phyloP scores from a whole-genome alignment of 176 grass and related monocot genomes.

The Juncus inflexus region DNA sequence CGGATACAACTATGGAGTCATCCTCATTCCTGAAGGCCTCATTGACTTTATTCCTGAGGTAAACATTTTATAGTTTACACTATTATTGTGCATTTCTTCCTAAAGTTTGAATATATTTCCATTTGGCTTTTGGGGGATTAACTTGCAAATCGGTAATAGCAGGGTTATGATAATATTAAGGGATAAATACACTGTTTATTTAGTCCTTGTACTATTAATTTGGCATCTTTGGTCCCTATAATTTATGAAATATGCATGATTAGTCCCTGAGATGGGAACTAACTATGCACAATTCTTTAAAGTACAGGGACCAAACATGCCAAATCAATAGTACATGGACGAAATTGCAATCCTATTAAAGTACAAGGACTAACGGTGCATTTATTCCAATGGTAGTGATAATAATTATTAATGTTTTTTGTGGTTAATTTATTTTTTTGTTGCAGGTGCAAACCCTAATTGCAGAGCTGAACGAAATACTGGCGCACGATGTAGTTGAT shows the following conservation, averaged over 20 bases:
- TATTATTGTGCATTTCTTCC: no score
- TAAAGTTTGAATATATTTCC: no score
- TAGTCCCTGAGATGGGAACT: not conserved
- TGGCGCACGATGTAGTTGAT: slow-evolving; percentile 90
- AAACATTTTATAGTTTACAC: not conserved
- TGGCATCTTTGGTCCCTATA: not conserved
- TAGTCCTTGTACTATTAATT: not conserved
- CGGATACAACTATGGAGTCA: slow-evolving; percentile 95
- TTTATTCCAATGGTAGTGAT: not conserved
- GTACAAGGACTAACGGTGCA: no score
- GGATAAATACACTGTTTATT: not conserved
- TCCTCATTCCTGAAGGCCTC: slow-evolving; percentile 93
- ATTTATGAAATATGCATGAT: no score
- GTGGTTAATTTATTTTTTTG: slow-evolving; percentile 1
- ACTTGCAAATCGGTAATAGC: no score
- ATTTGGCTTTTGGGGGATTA: no score
- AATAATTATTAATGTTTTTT: slow-evolving; percentile 2
- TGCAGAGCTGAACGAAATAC: slow-evolving; percentile 88
- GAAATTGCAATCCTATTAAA: no score
- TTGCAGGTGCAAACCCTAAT: slow-evolving; percentile 92
- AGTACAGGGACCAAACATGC: no score
- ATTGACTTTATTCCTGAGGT: slow-evolving; percentile 99
- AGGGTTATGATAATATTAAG: slow-evolving; percentile 1
- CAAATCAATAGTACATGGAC: no score
- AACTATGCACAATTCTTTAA: not conserved